Evolutionary conservation across 495 filamentous ascomycete species (phyloP).

Genomic region (Mytilinidion resinicola): DNA sequence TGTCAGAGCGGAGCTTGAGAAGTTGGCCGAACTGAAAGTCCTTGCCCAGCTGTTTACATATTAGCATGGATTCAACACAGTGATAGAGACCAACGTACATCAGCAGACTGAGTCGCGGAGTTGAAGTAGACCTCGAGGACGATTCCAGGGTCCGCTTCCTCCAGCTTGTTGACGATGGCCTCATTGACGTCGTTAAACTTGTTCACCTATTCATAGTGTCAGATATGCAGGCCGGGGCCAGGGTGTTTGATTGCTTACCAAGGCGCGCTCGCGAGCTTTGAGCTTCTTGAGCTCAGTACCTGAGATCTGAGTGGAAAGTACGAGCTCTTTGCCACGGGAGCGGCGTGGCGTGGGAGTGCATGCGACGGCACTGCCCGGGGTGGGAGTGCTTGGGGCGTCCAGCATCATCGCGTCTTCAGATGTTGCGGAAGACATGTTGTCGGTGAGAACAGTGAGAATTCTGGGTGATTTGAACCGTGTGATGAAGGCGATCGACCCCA

Average conservation of each 20-base stretch:
- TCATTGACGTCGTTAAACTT: slow-evolving; percentile 3
- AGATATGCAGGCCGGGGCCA: no score
- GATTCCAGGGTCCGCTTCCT: slow-evolving; percentile 2
- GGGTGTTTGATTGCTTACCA: no score
- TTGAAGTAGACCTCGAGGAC: slow-evolving; percentile 6
- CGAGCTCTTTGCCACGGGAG: no score
- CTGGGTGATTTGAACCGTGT: not conserved
- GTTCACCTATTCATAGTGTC: not conserved
- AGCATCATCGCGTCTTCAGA: not conserved
- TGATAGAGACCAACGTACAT: not conserved
- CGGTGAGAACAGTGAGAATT: not conserved
- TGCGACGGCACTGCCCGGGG: no score
- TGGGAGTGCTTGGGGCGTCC: not conserved
- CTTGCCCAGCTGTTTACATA: slow-evolving; percentile 7
- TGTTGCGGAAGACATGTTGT: not conserved
- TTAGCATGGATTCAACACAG: not conserved
- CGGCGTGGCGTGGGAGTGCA: no score
- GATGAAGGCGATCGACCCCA: no score
- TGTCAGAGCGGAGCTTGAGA: slow-evolving; percentile 14
- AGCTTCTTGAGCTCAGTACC: no score
- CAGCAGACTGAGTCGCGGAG: not conserved
- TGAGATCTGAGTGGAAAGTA: no score
- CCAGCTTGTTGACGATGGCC: slow-evolving; percentile 1
- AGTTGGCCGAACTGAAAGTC: slow-evolving; percentile 10
- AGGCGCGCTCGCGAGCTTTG: no score